Evolutionary conservation across 2,329 filamentous ascomycete genomes (phyloP), one percentile per base, ranked within the genome.

Genomic region (Fusarium sp.): DNA sequence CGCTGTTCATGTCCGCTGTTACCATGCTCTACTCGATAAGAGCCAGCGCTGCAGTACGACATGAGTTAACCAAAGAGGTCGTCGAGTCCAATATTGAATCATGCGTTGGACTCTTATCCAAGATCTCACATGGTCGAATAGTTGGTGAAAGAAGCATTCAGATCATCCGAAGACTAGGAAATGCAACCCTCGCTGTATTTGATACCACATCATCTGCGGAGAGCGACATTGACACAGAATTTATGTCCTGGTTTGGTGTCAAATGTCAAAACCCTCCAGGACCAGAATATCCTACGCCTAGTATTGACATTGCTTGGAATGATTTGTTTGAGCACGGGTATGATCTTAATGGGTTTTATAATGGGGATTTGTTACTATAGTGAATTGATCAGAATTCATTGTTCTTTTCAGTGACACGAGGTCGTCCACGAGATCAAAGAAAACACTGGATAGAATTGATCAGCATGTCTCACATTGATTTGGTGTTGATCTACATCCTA

Each of bases 181-280:
- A 77, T 60, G 75, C 75, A 9, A 77, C 73, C 5, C 14, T 77
- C 1, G 70, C 73, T 1, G 64, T 77, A 2, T 77, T 77, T 24
- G 75, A 77, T 14, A 72, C 74, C 0, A 29, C 64, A 14, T 67
- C 67, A 3, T 57, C 60, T 35, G 57, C 73, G 6, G 75, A 69
- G 16, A 74, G 62, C 3, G 75, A 76, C 8, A 71, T 77, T 6
- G 75, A 77, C 45, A 77, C 72, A 1, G 75, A 77, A 29, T 77
- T 77, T 37, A 77, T 77, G 75, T 77, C 75, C 6, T 77, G 75
- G 75, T 77, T 77, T 37, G 75, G 75, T 14, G 70, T 77, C 6
- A 76, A 74, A 10, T 69, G 70, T 27, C 75, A 76, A 14, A 74
- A 77, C 7, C 70, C 73, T 3, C 70, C 67, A 4, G 61, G 71